phyloP scores from a whole-genome alignment of 2,329 filamentous ascomycete genomes.

The Passalora sequoiae region DNA sequence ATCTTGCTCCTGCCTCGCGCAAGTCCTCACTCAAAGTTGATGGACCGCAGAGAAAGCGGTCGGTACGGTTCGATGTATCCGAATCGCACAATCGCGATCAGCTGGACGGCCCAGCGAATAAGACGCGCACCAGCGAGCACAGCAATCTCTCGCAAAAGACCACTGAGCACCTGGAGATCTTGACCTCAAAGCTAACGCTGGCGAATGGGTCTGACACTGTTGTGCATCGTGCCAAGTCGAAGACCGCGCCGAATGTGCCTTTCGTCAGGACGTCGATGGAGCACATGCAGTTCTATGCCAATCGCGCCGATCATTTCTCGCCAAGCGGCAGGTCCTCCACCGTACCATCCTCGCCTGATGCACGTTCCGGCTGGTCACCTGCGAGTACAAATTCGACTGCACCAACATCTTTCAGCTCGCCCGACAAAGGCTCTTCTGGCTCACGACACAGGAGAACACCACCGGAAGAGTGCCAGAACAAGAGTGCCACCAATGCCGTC shows the following conservation, averaged over 20 bases:
- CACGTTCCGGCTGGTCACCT: constrained; percentile 26
- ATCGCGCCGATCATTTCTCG: constrained; percentile 16
- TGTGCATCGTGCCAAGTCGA: constrained; percentile 23
- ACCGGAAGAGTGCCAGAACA: constrained; percentile 28
- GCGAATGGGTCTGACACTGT: constrained; percentile 23
- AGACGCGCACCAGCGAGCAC: background rate
- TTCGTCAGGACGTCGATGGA: constrained; percentile 23
- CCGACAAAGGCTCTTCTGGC: constrained; percentile 20
- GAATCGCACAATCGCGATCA: constrained; percentile 13
- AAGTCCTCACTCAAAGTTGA: too few species aligned
- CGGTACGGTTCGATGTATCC: constrained; percentile 23
- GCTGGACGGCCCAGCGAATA: constrained; percentile 18
- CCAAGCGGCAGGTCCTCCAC: constrained; percentile 19
- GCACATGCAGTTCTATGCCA: constrained; percentile 6
- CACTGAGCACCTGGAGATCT: constrained; percentile 15
- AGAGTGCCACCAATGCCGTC: constrained; percentile 14
- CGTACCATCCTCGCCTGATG: constrained; percentile 9
- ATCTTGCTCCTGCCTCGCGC: too few species aligned
- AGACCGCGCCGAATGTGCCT: constrained; percentile 23
- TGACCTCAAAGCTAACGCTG: constrained; percentile 23
- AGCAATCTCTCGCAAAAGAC: background rate
- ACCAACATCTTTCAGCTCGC: constrained; percentile 32
- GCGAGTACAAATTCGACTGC: constrained; percentile 31
- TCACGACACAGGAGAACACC: constrained; percentile 24
- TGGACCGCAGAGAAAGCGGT: constrained; percentile 22